Base-by-base conservation (phyloP, 2,329 filamentous ascomycete species). In the Byssothecium circinans region DNA sequence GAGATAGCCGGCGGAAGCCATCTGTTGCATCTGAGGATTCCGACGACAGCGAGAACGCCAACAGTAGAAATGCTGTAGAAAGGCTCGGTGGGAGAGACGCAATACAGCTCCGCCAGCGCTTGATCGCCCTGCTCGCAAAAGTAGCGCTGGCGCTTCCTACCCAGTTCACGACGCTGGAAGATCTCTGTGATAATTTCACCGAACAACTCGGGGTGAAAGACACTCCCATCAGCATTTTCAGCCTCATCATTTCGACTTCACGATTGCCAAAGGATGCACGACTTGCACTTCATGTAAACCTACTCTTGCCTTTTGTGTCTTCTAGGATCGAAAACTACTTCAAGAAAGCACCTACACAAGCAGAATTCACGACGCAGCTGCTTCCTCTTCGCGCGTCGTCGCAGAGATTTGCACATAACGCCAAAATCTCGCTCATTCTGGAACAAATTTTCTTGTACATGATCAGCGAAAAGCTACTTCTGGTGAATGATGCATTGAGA, bases 141-240 rank as follows among this genome's bases (percentile, higher is more conserved):
- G 69, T 75, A 42, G 62, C 75, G 0, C 73, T 52, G 8, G 49
- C 45, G 10, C 46, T 71, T 1, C 72, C 78, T 0, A 71, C 70
- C 3, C 69, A 73, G 32, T 78, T 80, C 47, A 72, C 85, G 2
- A 71, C 74, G 27, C 67, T 81, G 6, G 71, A 77, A 12, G 78
- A 80, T 30, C 76, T 89, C 15, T 85, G 85, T 61, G 78, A 82
- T 54, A 75, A 79, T 29, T 80, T 82, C 55, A 77, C 80, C 27
- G 77, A 81, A 41, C 75, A 76, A 45, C 69, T 88, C 29, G 80
- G 80, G 49, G 18, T 42, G 18, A 37, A 22, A 17, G 75, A 78
- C n/a, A 72, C 86, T 1, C 81, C 85, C 0, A 71, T 86, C 1
- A 69, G 77, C 1, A 67, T 79, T 17, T 88, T 88, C 57, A 69